Conservation (phyloP, 129 eudicot species). For the Artemisia argyi region DNA sequence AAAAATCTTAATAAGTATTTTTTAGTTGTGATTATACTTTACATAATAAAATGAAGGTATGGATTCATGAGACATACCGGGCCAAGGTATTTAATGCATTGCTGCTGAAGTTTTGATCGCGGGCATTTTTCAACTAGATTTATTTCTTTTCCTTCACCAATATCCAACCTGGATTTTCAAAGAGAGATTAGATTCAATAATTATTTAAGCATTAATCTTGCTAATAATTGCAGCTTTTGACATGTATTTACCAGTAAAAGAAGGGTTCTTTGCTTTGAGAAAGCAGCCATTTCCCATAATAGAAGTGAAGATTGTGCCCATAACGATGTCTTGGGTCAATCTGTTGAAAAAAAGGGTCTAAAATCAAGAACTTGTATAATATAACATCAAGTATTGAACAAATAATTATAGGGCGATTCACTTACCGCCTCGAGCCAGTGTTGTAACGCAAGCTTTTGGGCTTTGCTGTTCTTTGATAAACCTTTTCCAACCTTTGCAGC, state of each 20-base stretch:
- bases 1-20: conserved; percentile 21
- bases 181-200: conserved; percentile 12
- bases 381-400: not conserved
- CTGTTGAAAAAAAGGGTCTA: conserved; percentile 25
- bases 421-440: conserved; percentile 96
- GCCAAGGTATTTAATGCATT: conserved; percentile 83
- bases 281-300: conserved; percentile 68
- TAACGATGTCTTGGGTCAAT: conserved; percentile 90
- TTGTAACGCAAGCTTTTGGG: conserved; percentile 72
- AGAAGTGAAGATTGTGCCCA: conserved; percentile 77
- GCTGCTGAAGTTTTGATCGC: conserved; percentile 62
- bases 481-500: conserved; percentile 97
- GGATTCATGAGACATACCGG: conserved; percentile 49
- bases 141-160: conserved; percentile 87
- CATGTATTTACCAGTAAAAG: conserved; percentile 64
- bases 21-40: not conserved
- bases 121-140: conserved; percentile 74
- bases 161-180: conserved; percentile 58
- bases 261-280: conserved; percentile 68
- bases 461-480: conserved; percentile 58
- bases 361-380: not conserved
- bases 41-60: not conserved
- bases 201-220: conserved; percentile 6
- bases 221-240: not conserved
- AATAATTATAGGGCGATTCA: not conserved